Conservation (phyloP, 768 basidiomycete genomes). For the Rhodosporidiobolus odoratus region DNA sequence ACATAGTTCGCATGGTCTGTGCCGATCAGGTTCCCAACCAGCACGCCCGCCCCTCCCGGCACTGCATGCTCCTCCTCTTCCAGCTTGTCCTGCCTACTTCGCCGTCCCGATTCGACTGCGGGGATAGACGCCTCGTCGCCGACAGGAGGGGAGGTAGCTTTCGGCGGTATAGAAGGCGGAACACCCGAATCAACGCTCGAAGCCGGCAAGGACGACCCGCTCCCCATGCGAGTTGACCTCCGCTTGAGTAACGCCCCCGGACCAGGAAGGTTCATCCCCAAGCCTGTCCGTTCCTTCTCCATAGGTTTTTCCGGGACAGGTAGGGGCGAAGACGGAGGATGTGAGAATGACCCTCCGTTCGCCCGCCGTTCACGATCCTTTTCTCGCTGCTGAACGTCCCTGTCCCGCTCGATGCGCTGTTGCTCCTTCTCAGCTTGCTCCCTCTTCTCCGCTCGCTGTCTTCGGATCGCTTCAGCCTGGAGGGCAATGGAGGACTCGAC, state of each 20-base stretch:
- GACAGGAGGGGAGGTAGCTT: no score
- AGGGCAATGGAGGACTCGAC: constrained; percentile 56
- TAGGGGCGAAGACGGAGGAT: not conserved
- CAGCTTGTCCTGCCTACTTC: not conserved
- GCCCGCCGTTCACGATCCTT: constrained; percentile 57
- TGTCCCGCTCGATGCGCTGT: not conserved
- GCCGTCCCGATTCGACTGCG: not conserved
- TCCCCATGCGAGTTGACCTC: constrained; percentile 8
- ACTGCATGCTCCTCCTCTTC: not conserved
- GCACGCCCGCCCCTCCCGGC: constrained; percentile 49
- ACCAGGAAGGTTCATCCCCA: not conserved
- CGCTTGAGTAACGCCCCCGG: constrained; percentile 1
- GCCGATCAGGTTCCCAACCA: constrained; percentile 94
- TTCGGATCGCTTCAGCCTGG: constrained; percentile 80
- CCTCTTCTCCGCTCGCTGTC: constrained; percentile 71
- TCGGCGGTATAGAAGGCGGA: no score
- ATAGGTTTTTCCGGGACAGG: not conserved
- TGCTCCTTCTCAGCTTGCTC: constrained; percentile 40
- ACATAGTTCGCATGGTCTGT: constrained; percentile 98
- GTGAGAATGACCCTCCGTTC: constrained; percentile 42
- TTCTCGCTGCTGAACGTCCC: constrained; percentile 1
- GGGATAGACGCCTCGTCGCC: no score
- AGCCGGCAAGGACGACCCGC: no score
- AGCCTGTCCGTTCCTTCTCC: not conserved
- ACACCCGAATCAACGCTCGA: no score